Evolutionary conservation across 2,329 filamentous ascomycete genomes (phyloP), one percentile per base, ranked within the genome.

Genomic region (Grosmannia clavigera): DNA sequence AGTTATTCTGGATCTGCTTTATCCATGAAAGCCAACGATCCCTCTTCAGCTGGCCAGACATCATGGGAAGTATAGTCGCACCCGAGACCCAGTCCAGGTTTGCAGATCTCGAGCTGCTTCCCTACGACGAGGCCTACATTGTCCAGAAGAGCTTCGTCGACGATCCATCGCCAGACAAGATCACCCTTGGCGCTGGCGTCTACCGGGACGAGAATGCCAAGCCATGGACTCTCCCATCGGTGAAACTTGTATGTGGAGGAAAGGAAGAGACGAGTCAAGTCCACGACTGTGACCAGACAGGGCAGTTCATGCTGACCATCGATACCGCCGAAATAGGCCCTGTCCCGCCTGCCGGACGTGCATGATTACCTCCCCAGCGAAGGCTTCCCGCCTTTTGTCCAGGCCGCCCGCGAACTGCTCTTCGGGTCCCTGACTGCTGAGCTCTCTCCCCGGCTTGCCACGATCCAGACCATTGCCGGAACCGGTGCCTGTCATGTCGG

Each of bases 381-480:
- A n/a, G 55, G 55, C 25, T 48, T 57, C 38, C 38, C 55, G 9
- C 55, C 55, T 22, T 57, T 57, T 31, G 19, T 48, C 12, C 3
- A 10, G 14, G 55, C n/a, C n/a, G 55, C 55, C 14, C 55, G 55
- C 19, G 40, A 46, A 3, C 38, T 57, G n/a, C n/a, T 57, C 38
- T 57, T 57, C 22, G 55, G 55, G 9, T 3, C 22, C 19, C 38
- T 27, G 19, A 31, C 54, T 11, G 38, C 25, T 7, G 19, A 48
- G 27, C 31, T 57, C 11, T 27, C 19, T 14, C 19, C 25, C 25
- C 38, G 55, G n/a, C 12, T 57, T 5, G 55, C 27, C 22, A n/a
- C 38, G 22, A 31, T 57, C 35, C 43, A 58, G 56, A 58, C 56
- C 46, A 58, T 58, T 51, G 56, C 56, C 19, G 56, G 56, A 19